phyloP scores from a whole-genome alignment of 2,329 filamentous ascomycete species.

The Xylariomycetidae sp. region DNA sequence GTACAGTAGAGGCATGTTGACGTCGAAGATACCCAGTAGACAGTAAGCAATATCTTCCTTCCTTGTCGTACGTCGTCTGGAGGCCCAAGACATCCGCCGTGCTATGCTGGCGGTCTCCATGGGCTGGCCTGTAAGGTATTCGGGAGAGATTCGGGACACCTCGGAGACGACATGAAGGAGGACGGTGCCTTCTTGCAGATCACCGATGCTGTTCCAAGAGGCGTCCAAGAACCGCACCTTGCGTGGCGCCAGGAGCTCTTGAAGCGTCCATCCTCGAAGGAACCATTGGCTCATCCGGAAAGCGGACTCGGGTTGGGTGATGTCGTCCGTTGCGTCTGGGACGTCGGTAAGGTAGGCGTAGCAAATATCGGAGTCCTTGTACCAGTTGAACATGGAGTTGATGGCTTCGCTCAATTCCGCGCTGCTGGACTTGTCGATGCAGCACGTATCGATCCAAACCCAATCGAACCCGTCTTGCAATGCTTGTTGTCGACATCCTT shows the following conservation, averaged over 20 bases:
- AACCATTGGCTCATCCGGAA: slow-evolving; percentile 1
- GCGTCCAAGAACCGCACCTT: slow-evolving; percentile 2
- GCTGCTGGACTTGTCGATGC: too few species aligned
- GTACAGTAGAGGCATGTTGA: slow-evolving; percentile 8
- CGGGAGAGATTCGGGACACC: slow-evolving; percentile 2
- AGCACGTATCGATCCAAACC: slow-evolving; percentile 5
- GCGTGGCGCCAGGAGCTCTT: slow-evolving; percentile 3
- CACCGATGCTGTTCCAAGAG: slow-evolving; percentile 2
- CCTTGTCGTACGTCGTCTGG: slow-evolving; percentile 3
- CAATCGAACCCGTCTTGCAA: slow-evolving; percentile 2
- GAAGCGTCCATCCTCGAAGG: too few species aligned
- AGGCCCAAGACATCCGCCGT: slow-evolving; percentile 7
- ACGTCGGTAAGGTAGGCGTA: slow-evolving; percentile 6
- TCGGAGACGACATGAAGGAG: slow-evolving; percentile 3
- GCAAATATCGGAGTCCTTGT: slow-evolving; percentile 2
- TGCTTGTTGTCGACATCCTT: too few species aligned
- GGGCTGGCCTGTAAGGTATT: slow-evolving; percentile 1
- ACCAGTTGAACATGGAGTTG: too few species aligned
- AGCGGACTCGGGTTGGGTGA: background rate
- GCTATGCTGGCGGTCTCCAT: background rate
- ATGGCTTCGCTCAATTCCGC: slow-evolving; percentile 2
- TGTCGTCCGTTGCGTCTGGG: too few species aligned
- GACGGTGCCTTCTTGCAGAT: too few species aligned
- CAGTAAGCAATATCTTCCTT: slow-evolving; percentile 7
- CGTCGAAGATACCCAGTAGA: slow-evolving; percentile 6